Conservation (phyloP, 2,329 filamentous ascomycete genomes). For the Colletotrichum sidae region DNA sequence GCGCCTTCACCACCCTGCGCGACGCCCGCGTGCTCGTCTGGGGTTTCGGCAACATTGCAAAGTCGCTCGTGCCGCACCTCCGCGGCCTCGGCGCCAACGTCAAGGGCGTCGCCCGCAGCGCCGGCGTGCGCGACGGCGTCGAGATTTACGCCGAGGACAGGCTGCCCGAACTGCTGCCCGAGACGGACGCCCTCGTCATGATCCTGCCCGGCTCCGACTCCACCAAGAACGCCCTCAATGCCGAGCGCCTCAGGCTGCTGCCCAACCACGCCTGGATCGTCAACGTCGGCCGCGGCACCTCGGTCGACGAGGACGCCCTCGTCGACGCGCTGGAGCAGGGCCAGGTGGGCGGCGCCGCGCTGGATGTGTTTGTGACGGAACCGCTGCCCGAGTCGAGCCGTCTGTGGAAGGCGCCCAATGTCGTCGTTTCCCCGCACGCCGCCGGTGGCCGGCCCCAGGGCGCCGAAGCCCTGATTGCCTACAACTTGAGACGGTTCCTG, state of each 20-base stretch:
- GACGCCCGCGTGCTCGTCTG: slow-evolving; percentile 70
- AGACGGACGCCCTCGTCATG: slow-evolving; percentile 76
- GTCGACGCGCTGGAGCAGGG: slow-evolving; percentile 56
- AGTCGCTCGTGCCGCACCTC: slow-evolving; percentile 67
- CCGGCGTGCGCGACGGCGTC: slow-evolving; percentile 68
- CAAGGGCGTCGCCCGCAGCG: slow-evolving; percentile 65
- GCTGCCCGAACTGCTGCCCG: slow-evolving; percentile 62
- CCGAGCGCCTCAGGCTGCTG: slow-evolving; percentile 62
- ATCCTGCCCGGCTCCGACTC: slow-evolving; percentile 69
- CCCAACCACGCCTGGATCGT: slow-evolving; percentile 69
- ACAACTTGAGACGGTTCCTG: slow-evolving; percentile 70
- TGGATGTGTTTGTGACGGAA: slow-evolving; percentile 62
- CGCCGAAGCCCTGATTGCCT: slow-evolving; percentile 68
- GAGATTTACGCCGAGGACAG: slow-evolving; percentile 68
- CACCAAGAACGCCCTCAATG: slow-evolving; percentile 67
- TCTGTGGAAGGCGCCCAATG: slow-evolving; percentile 64
- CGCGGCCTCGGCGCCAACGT: slow-evolving; percentile 68
- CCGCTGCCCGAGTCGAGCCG: slow-evolving; percentile 55
- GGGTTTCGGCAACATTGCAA: slow-evolving; percentile 76
- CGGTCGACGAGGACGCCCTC: slow-evolving; percentile 62
- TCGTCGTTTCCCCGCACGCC: slow-evolving; percentile 67
- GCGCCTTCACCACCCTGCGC: slow-evolving; percentile 69
- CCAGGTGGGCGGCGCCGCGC: slow-evolving; percentile 59
- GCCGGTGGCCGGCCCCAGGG: slow-evolving; percentile 72
- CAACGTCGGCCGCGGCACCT: slow-evolving; percentile 63